These are phyloP conservation scores for Kurtzmaniella natalensis DNA, from an alignment of 1,139 yeast species.

Conservation along the genomic window DNA sequence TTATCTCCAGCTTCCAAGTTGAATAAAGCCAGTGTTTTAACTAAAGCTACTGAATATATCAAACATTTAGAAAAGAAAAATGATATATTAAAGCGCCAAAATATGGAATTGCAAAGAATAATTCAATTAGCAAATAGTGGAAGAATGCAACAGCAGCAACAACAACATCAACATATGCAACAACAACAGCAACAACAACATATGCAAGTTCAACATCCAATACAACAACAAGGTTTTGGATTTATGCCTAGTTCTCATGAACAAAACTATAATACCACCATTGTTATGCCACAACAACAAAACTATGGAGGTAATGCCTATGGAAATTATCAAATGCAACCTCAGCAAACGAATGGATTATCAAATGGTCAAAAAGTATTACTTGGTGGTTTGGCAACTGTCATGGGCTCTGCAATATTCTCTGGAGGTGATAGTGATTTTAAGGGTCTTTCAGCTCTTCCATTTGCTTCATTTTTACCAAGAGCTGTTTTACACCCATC, in stretches of 20 bases:
- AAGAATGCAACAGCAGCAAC: conserved; percentile 5
- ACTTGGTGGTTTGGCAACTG: conserved; percentile 55
- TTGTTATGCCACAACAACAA: conserved; percentile 14
- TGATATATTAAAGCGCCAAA: conserved; percentile 50
- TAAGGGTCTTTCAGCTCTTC: conserved; percentile 36
- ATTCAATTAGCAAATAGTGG: conserved; percentile 26
- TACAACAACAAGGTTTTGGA: conserved; percentile 17
- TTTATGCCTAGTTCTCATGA: conserved; percentile 18
- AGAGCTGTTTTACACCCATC: conserved; percentile 21
- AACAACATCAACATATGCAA: conserved; percentile 8
- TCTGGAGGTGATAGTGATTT: conserved; percentile 32
- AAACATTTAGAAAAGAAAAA: conserved; percentile 75
- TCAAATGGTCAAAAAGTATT: conserved; percentile 26
- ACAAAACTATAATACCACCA: conserved; percentile 17
- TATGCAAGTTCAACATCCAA: conserved; percentile 4
- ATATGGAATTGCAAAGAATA: conserved; percentile 42
- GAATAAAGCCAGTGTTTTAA: conserved; percentile 83
- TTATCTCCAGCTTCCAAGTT: conserved; percentile 81
- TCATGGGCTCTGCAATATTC: conserved; percentile 45
- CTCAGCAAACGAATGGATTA: conserved; percentile 9
- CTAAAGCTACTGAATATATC: conserved; percentile 89
- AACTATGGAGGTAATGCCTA: conserved; percentile 7
- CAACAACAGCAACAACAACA: conserved; percentile 10
- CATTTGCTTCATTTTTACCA: conserved; percentile 26
- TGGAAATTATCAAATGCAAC: conserved; percentile 4